Conservation (phyloP, 2,329 filamentous ascomycete species). For the Microsporum canis region DNA sequence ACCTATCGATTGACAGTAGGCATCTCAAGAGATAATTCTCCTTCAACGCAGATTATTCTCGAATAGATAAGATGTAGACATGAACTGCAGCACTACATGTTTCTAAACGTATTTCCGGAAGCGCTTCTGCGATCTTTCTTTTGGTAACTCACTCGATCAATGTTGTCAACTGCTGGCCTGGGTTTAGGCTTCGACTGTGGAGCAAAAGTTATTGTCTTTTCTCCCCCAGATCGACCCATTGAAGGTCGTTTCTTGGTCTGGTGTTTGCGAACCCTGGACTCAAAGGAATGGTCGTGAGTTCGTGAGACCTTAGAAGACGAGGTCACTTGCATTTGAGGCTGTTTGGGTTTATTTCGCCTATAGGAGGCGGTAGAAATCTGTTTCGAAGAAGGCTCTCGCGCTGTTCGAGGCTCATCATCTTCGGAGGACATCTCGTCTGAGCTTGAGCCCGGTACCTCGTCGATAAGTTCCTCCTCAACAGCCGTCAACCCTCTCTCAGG, state of each 20-base stretch:
- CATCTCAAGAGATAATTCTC: too few relatives aligned
- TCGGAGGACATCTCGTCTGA: slow-evolving; percentile 26
- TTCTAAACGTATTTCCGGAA: slow-evolving; percentile 39
- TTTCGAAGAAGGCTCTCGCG: slow-evolving; percentile 24
- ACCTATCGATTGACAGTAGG: too few relatives aligned
- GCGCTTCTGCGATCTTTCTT: slow-evolving; percentile 39
- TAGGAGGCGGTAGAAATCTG: slow-evolving; percentile 47
- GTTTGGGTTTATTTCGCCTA: slow-evolving; percentile 41
- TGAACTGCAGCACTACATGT: slow-evolving; percentile 26
- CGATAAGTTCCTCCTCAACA: slow-evolving; percentile 50
- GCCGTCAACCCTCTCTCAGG: slow-evolving; percentile 47
- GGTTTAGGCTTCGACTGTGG: slow-evolving; percentile 36
- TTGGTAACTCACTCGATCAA: slow-evolving; percentile 19
- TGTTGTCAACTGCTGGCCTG: slow-evolving; percentile 14
- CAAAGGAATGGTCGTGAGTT: slow-evolving; percentile 46
- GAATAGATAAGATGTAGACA: not conserved
- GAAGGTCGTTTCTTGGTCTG: slow-evolving; percentile 26
- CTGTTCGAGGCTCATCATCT: slow-evolving; percentile 19
- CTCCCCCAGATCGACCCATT: slow-evolving; percentile 32
- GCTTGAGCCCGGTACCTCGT: slow-evolving; percentile 37
- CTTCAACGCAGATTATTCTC: not conserved
- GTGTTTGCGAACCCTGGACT: slow-evolving; percentile 41
- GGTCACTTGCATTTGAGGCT: slow-evolving; percentile 47
- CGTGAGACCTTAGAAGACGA: slow-evolving; percentile 37
- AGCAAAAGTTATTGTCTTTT: slow-evolving; percentile 50